Conservation (phyloP, 2,329 filamentous ascomycete species). For the Fusarium concolor region DNA sequence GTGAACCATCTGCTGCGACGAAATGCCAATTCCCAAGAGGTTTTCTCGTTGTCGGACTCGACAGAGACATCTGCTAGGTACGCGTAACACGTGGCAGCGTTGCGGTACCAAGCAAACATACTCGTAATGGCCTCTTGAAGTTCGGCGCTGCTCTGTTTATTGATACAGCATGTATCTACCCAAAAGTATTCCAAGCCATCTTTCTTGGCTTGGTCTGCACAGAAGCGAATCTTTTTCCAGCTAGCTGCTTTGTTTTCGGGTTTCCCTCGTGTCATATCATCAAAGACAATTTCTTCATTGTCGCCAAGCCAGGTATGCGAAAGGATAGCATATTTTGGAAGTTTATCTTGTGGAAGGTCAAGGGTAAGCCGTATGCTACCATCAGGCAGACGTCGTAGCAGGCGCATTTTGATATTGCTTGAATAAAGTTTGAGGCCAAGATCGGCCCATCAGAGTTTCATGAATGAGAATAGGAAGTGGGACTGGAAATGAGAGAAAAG, state of each 20-base stretch:
- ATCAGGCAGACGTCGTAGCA: background rate
- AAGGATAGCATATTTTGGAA: slow-evolving; percentile 22
- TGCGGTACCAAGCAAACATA: slow-evolving; percentile 36
- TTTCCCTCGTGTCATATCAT: slow-evolving; percentile 1
- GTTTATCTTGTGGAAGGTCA: background rate
- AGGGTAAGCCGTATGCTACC: background rate
- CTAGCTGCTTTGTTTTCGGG: background rate
- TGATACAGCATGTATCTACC: slow-evolving; percentile 35
- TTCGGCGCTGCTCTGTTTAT: slow-evolving; percentile 30
- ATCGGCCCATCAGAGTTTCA: background rate
- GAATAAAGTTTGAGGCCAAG: background rate
- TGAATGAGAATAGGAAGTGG: background rate
- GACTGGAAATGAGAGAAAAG: background rate
- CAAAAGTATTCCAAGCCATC: slow-evolving; percentile 29
- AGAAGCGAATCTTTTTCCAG: slow-evolving; percentile 16
- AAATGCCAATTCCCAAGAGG: slow-evolving; percentile 1
- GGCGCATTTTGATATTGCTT: background rate
- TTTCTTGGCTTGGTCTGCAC: slow-evolving; percentile 7
- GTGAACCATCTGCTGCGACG: slow-evolving; percentile 13
- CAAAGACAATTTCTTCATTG: slow-evolving; percentile 10
- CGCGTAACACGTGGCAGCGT: slow-evolving; percentile 15
- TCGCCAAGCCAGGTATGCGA: slow-evolving; percentile 23
- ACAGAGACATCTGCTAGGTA: slow-evolving; percentile 32
- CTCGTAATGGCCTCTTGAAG: slow-evolving; percentile 32
- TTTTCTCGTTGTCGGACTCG: background rate